phyloP scores from a whole-genome alignment of 768 basidiomycete species.

The Lepiota venenata region DNA sequence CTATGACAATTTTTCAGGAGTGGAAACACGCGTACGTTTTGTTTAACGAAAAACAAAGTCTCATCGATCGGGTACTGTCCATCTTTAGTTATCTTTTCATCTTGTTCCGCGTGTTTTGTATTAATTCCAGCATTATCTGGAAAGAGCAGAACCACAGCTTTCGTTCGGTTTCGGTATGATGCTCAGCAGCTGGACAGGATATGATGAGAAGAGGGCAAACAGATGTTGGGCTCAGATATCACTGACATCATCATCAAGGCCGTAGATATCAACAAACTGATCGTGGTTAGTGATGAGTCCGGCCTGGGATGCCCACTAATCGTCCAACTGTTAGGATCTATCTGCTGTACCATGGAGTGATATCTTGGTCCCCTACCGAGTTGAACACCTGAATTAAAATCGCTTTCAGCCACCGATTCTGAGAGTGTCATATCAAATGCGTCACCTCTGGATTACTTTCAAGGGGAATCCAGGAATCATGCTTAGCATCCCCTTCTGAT shows the following conservation, averaged over 20 bases:
- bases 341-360: not conserved
- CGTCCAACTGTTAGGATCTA: not conserved
- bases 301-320: conserved; percentile 67
- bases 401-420: not conserved
- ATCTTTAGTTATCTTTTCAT: conserved; percentile 45
- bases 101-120: conserved; percentile 52
- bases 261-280: conserved; percentile 69
- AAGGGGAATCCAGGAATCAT: conserved; percentile 69
- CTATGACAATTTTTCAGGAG: not conserved
- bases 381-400: conserved; percentile 48
- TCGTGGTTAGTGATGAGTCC: conserved; percentile 50
- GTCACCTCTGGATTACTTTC: conserved; percentile 64
- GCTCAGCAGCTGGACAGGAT: conserved; percentile 50
- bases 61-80: conserved; percentile 51
- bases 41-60: conserved; percentile 84
- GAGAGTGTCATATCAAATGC: not conserved
- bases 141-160: conserved; percentile 85
- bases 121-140: conserved; percentile 56
- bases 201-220: not conserved
- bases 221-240: too few relatives aligned
- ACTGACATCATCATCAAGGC: conserved; percentile 63
- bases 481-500: not conserved
- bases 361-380: conserved; percentile 29
- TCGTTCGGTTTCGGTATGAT: conserved; percentile 72
- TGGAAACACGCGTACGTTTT: conserved; percentile 56